A percentile compares a stretch with the other conserved stretches of the same genome.
These are phyloP conservation scores for Choiromyces venosus DNA, from an alignment of 495 filamentous ascomycete species.

Conservation along the genomic window DNA sequence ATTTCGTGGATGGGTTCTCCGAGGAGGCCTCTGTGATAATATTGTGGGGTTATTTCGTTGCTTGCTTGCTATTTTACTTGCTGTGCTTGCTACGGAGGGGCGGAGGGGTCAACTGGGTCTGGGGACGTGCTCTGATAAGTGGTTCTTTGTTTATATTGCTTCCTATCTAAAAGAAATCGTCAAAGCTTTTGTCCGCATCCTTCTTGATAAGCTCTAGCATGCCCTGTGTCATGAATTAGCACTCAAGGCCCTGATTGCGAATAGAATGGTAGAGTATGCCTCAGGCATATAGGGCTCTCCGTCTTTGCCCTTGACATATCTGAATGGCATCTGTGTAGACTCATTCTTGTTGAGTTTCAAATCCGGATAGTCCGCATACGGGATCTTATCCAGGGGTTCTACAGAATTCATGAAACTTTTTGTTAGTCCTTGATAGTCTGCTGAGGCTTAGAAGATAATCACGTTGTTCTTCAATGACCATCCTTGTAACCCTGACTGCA, in stretches of 20 bases:
- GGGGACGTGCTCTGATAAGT: neutral
- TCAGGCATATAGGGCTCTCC: constrained; percentile 84
- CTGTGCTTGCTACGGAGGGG: neutral
- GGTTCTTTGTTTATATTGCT: neutral
- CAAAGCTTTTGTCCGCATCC: constrained; percentile 85
- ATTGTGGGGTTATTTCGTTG: too few relatives aligned
- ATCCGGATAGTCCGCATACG: constrained; percentile 81
- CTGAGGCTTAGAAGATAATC: constrained; percentile 11
- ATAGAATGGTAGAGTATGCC: constrained; percentile 51
- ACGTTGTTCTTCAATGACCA: constrained; percentile 81
- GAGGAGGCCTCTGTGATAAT: neutral
- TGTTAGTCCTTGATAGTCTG: constrained; percentile 1
- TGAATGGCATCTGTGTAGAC: constrained; percentile 93
- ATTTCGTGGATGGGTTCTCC: neutral
- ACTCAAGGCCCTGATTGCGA: neutral
- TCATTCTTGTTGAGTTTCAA: constrained; percentile 84
- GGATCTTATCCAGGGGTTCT: constrained; percentile 71
- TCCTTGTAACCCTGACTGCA: constrained; percentile 83
- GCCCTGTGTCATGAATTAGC: constrained; percentile 52
- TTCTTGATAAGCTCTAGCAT: constrained; percentile 92
- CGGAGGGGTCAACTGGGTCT: neutral
- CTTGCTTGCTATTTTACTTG: neutral
- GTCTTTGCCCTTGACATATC: constrained; percentile 72
- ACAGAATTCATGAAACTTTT: constrained; percentile 4
- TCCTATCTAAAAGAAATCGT: constrained; percentile 64